These are phyloP conservation scores for Phellinidium pouzarii DNA, from an alignment of 1,284 basidiomycete genomes.

Conservation along the genomic window DNA sequence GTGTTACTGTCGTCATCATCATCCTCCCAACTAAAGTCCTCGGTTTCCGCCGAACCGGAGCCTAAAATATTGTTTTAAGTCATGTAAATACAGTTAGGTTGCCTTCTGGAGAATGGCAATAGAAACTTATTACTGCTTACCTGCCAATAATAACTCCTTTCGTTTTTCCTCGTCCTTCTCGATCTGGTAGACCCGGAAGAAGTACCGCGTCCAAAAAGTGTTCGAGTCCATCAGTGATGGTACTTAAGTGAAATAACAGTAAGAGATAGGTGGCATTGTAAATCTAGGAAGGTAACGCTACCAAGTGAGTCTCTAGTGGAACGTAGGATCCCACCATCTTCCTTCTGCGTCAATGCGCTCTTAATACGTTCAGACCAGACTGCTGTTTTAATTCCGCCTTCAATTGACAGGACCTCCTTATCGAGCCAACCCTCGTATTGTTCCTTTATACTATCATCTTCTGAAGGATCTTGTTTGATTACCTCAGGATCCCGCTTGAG, in stretches of 20 bases:
- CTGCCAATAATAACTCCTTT: slow-evolving; percentile 73
- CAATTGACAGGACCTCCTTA: slow-evolving; percentile 42
- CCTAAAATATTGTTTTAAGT: not conserved
- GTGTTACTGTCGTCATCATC: slow-evolving; percentile 43
- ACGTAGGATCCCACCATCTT: slow-evolving; percentile 53
- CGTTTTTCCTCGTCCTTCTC: slow-evolving; percentile 77
- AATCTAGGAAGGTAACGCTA: slow-evolving; percentile 29
- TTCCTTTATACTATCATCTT: slow-evolving; percentile 48
- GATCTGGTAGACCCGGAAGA: slow-evolving; percentile 87
- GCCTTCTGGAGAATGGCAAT: slow-evolving; percentile 2
- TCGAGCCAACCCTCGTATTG: slow-evolving; percentile 59
- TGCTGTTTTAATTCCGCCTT: slow-evolving; percentile 50
- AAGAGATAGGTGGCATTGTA: slow-evolving; percentile 9
- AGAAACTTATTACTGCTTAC: slow-evolving; percentile 39
- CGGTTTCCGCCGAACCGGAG: slow-evolving; percentile 46
- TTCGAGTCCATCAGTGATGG: slow-evolving; percentile 62
- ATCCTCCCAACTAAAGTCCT: slow-evolving; percentile 79
- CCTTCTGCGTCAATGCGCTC: slow-evolving; percentile 41
- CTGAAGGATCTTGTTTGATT: slow-evolving; percentile 70
- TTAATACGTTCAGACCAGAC: slow-evolving; percentile 50
- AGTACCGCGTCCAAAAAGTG: slow-evolving; percentile 86
- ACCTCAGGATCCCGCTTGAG: slow-evolving; percentile 73
- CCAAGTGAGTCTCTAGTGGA: slow-evolving; percentile 55
- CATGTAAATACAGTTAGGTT: slow-evolving; percentile 5
- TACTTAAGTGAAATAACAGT: slow-evolving; percentile 38